Evolutionary conservation across 768 basidiomycete genomes (phyloP), one percentile per base, ranked within the genome.

Genomic region (Trametes cinnabarina): DNA sequence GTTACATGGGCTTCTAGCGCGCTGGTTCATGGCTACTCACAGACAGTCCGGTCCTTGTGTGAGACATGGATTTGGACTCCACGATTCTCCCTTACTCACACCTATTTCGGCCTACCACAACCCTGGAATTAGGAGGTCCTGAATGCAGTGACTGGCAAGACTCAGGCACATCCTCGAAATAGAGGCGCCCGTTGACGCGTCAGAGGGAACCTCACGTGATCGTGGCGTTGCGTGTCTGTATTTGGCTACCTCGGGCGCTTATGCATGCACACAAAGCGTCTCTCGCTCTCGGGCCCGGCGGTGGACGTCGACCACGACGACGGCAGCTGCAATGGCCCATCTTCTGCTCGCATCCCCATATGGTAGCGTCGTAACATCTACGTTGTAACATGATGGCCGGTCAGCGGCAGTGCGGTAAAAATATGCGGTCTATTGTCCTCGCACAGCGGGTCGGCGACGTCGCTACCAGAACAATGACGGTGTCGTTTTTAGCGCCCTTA

Each of bases 381-480:
- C 37, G 25, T 20, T 11, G n/a, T 20, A 20, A 20, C 12, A 42
- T 55, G 39, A 47, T 48, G 37, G 47, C 47, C 47, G 55, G 14
- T 5, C 20, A 23, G 22, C 30, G 35, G 25, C 25, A 26, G 3
- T 23, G 9, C 22, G 46, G 54, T 46, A 25, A 40, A 22, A 30
- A 26, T 26, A 25, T 28, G 34, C 44, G 40, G 42, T 32, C 37
- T 53, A 59, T 59, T 59, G 58, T 59, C 51, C 41, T 35, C 15
- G 20, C 19, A 41, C 23, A 30, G 37, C 50, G 53, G 51, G 51
- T 20, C 7, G 15, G 37, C 51, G 14, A n/a, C 39, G 35, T 46
- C 48, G 30, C 47, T 51, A 50, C 58, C 19, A 50, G 40, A 49
- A 61, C 60, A 61, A 61, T 61, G 41, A 19, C 43, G 20, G 34